phyloP scores from a whole-genome alignment of 2,329 filamentous ascomycete genomes.

The Neobulgaria alba region DNA sequence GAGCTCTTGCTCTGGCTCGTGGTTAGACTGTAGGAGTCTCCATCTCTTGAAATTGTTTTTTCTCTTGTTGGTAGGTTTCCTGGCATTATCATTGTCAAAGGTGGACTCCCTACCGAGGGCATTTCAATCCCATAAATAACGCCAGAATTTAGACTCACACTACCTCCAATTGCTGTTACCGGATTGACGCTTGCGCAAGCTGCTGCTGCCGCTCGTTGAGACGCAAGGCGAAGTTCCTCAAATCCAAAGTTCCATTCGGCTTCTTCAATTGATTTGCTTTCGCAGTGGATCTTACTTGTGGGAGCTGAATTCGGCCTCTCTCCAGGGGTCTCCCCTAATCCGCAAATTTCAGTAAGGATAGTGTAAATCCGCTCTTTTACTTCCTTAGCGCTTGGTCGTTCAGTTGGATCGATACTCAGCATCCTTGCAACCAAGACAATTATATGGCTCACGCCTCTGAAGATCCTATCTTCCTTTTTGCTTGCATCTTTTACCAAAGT shows the following conservation, averaged over 20 bases:
- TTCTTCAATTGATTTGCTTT: slow-evolving; percentile 9
- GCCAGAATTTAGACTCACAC: slow-evolving; percentile 12
- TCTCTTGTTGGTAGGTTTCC: slow-evolving; percentile 2
- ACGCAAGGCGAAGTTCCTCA: slow-evolving; percentile 23
- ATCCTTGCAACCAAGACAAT: slow-evolving; percentile 46
- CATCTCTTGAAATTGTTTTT: slow-evolving; percentile 2
- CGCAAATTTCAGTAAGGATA: slow-evolving; percentile 35
- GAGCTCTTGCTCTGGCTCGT: slow-evolving; percentile 25
- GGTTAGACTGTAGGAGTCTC: slow-evolving; percentile 16
- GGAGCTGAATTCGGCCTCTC: not conserved
- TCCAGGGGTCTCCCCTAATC: slow-evolving; percentile 8
- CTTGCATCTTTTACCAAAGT: slow-evolving; percentile 49
- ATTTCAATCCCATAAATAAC: slow-evolving; percentile 21
- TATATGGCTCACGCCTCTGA: slow-evolving; percentile 43
- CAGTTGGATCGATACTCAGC: slow-evolving; percentile 42
- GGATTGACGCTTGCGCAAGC: slow-evolving; percentile 24
- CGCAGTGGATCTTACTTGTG: slow-evolving; percentile 20
- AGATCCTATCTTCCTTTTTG: slow-evolving; percentile 37
- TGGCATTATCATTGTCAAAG: slow-evolving; percentile 3
- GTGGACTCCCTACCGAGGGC: slow-evolving; percentile 6
- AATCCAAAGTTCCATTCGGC: slow-evolving; percentile 22
- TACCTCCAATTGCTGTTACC: slow-evolving; percentile 6
- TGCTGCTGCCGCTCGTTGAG: slow-evolving; percentile 25
- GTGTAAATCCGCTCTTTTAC: slow-evolving; percentile 45
- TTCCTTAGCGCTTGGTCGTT: slow-evolving; percentile 44